These are phyloP conservation scores for Tetrapyrgos nigripes DNA, from an alignment of 1,284 basidiomycete species.

Conservation along the genomic window DNA sequence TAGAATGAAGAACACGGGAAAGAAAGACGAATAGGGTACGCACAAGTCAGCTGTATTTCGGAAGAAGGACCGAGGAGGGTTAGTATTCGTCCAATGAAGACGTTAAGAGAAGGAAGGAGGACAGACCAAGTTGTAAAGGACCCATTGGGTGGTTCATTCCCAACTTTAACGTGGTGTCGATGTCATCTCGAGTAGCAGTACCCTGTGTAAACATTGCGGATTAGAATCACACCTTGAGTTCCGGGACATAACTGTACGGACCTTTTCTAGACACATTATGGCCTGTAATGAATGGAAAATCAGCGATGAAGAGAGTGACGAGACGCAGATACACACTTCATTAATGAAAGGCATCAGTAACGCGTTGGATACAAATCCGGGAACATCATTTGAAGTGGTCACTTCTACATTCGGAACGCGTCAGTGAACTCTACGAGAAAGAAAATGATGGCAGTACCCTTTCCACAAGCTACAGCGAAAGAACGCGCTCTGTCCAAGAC, in stretches of 20 bases:
- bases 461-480: conserved; percentile 91
- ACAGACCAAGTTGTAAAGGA: conserved; percentile 78
- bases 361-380: conserved; percentile 90
- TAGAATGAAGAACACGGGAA: conserved; percentile 12
- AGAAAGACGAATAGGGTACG: conserved; percentile 32
- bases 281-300: conserved; percentile 56
- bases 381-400: conserved; percentile 87
- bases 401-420: conserved; percentile 64
- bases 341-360: conserved; percentile 94
- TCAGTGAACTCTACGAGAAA: background rate
- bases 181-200: conserved; percentile 91
- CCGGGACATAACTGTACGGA: conserved; percentile 28
- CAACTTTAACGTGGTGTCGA: conserved; percentile 91
- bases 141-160: conserved; percentile 99
- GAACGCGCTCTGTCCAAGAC: conserved; percentile 80
- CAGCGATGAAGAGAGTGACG: background rate
- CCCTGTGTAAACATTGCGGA: conserved; percentile 64
- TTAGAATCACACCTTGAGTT: conserved; percentile 2
- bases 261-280: conserved; percentile 91
- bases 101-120: background rate
- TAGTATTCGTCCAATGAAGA: background rate
- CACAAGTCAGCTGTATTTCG: conserved; percentile 75
- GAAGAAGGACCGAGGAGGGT: background rate
- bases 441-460: conserved; percentile 58
- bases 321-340: conserved; percentile 55